Base-by-base conservation (phyloP, 1,139 yeast species). In the Pichia norvegensis region DNA sequence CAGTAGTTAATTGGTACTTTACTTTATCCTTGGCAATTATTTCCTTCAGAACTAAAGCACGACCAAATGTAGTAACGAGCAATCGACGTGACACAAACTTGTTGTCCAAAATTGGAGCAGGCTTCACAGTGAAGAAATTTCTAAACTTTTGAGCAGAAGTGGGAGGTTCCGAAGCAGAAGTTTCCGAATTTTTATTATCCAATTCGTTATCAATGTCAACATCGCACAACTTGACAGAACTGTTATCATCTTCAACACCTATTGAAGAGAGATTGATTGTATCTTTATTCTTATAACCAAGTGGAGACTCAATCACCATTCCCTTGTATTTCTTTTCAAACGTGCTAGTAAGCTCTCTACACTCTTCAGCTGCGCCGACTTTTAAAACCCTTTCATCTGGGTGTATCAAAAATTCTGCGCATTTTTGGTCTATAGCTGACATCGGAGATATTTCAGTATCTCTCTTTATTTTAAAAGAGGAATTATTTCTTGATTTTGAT, bases 331-430 rank as follows among this genome's bases (percentile, higher is more conserved):
- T 79, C 56, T 68, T 75, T 49, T 82, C 86, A 54, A 84, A 73
- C 0, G 51, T 40, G 2, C 74, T 81, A 0, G 79, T 76, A 0
- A 66, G 48, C 17, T 54, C 59, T 36, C 71, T 66, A 16, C 61
- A 57, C 5, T 78, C 64, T 22, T 53, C 53, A 7, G 62, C 59
- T 35, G 68, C 67, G 0, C 94, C 96, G 19, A 77, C 73, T 52
- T 78, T 78, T 43, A 87, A 55, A 1, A 88, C 73, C 46, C 95
- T 71, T 63, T 90, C 97, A 44, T 83, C 81, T 2, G 75, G 68
- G 55, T 77, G 78, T 14, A 66, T 67, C 49, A 88, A 67, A 53
- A 73, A 76, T 39, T 69, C 66, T 13, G 76, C 71, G 87, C 92
- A 87, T 29, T 85, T 83, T 22, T 76, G 66, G 56, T 87, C 95